Evolutionary conservation across 2,329 filamentous ascomycete genomes (phyloP), one percentile per base, ranked within the genome.

Genomic region (Fonsecaea pugnacius): DNA sequence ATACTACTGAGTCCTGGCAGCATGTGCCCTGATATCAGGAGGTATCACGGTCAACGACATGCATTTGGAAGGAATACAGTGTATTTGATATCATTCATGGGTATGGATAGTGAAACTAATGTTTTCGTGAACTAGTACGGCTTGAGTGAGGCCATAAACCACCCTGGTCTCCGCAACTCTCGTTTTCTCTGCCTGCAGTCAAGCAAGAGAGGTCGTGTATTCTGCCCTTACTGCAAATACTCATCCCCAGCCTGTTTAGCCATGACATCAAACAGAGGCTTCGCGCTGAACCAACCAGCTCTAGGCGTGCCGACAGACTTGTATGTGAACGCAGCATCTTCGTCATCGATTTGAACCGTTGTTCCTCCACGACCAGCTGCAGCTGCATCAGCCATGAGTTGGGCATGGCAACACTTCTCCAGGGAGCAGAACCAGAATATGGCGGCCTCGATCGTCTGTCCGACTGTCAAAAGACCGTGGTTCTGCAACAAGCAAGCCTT

Each of bases 251-350:
- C 84, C 77, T 89, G 85, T 73, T 83, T 83, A 71, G 88, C 83
- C 67, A 89, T 84, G 46, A 91, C 77, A 78, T 91, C 89, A 77
- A 92, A 92, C 67, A 88, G 70, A 16, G 89, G 89, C 78, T 87
- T 88, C 5, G 87, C 89, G 70, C 83, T 87, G 73, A 92, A 92
- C 81, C 85, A 91, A 0, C 89, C 89, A 0, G 85, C 87, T 36
- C 74, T 72, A 16, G 84, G 80, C 0, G 80, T 84, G 0, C 90
- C 90, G 2, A 91, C 79, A 0, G 85, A 82, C 75, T 88, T 85
- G 71, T 85, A 87, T 0, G 90, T 92, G 71, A 84, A 90, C 16
- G 74, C 78, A 1, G 90, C 89, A 73, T 92, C 89, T 58, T 87
- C 85, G 1, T 89, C 84, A 8, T 82, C 79, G 70, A 92, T 89